Conservation (phyloP, 2,329 filamentous ascomycete genomes). For the Eurotiales sp. region DNA sequence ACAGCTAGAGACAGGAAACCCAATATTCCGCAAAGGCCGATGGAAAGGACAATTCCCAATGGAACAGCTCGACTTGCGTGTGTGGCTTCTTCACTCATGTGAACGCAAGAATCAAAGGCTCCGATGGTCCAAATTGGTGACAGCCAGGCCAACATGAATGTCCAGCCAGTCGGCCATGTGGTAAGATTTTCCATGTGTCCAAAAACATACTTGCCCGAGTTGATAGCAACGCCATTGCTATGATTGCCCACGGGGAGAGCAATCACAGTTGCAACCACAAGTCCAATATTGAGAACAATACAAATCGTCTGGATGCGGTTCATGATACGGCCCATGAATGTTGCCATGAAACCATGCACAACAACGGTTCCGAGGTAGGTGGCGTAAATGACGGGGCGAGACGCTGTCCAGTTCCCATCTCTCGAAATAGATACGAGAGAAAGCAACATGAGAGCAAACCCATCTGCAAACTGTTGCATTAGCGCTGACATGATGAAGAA, state of each 20-base stretch:
- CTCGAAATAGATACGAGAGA: slow-evolving; percentile 56
- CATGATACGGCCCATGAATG: slow-evolving; percentile 54
- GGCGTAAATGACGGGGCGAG: slow-evolving; percentile 55
- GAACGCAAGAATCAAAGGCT: slow-evolving; percentile 55
- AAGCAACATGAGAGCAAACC: slow-evolving; percentile 56
- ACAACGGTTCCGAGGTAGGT: slow-evolving; percentile 55
- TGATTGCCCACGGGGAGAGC: slow-evolving; percentile 52
- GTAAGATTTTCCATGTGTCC: slow-evolving; percentile 55
- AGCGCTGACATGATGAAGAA: slow-evolving; percentile 9
- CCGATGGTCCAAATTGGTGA: slow-evolving; percentile 58
- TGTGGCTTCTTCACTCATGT: slow-evolving; percentile 59
- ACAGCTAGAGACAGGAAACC: slow-evolving; percentile 58
- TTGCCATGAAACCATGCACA: slow-evolving; percentile 53
- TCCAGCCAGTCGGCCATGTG: slow-evolving; percentile 55
- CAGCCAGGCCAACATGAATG: slow-evolving; percentile 60
- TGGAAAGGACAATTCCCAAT: slow-evolving; percentile 56
- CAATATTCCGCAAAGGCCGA: slow-evolving; percentile 54
- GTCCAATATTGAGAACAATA: slow-evolving; percentile 53
- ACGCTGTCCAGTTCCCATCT: slow-evolving; percentile 55
- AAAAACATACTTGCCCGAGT: slow-evolving; percentile 51
- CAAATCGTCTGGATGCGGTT: slow-evolving; percentile 56
- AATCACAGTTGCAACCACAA: slow-evolving; percentile 56
- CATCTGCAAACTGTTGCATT: slow-evolving; percentile 23
- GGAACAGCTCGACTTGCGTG: slow-evolving; percentile 60
- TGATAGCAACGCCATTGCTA: slow-evolving; percentile 22